Evolutionary conservation across 1,139 yeast species (phyloP).

Genomic region (Geotrichum fermentans): DNA sequence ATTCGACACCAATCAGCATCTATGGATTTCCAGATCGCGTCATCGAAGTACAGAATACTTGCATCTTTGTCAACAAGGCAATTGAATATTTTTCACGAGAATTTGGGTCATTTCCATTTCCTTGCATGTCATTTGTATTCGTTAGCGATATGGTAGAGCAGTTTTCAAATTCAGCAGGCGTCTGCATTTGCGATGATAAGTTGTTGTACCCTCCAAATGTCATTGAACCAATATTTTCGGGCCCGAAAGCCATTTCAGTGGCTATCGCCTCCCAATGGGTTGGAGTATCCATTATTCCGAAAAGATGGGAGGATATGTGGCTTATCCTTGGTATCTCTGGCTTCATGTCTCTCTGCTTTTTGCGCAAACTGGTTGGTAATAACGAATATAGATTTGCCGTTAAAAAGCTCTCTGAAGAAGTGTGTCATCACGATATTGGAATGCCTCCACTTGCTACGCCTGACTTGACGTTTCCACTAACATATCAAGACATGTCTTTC

Average conservation of each 20-base stretch:
- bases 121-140: slow-evolving; percentile 73
- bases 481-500: slow-evolving; percentile 57
- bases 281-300: slow-evolving; percentile 86
- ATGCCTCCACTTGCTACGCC: slow-evolving; percentile 76
- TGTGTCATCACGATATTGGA: slow-evolving; percentile 73
- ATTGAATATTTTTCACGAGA: slow-evolving; percentile 80
- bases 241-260: slow-evolving; percentile 63
- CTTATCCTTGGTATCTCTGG: slow-evolving; percentile 79
- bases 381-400: slow-evolving; percentile 75
- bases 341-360: slow-evolving; percentile 74
- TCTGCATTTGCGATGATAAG: slow-evolving; percentile 60
- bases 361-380: slow-evolving; percentile 67
- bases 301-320: slow-evolving; percentile 82
- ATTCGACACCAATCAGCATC: slow-evolving; percentile 44
- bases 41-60: slow-evolving; percentile 64
- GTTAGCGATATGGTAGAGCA: slow-evolving; percentile 54
- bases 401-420: slow-evolving; percentile 57
- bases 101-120: slow-evolving; percentile 89
- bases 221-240: slow-evolving; percentile 72
- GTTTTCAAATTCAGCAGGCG: slow-evolving; percentile 64
- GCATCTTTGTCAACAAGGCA: slow-evolving; percentile 70
- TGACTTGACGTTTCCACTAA: slow-evolving; percentile 61
- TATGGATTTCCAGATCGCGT: slow-evolving; percentile 56
- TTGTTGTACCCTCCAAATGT: slow-evolving; percentile 70
- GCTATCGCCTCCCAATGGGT: slow-evolving; percentile 89